Base-by-base conservation (phyloP, 352 stramenopile genomes). In the Phytophthora europaea region DNA sequence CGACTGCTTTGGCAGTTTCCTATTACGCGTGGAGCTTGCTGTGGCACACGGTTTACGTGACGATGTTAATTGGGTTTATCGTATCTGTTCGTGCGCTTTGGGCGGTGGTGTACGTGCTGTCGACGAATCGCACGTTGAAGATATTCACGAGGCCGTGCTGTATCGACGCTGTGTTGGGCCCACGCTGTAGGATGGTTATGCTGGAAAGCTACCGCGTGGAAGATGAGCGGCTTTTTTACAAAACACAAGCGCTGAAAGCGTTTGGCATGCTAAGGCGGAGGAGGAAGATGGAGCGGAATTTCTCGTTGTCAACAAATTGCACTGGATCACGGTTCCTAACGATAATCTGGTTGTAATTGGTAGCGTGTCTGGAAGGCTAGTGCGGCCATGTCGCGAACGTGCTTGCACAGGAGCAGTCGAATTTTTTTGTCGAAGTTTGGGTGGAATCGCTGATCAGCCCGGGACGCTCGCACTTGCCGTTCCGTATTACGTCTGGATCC, bases 21-120 rank as follows among this genome's bases (percentile, higher is more conserved):
- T 79, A 76, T 22, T 79, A 79, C 52, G 43, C 63, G 22, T 75
- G 61, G 67, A 76, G 72, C 43, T 56, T 78, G 0, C 26, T 72
- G 15, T 58, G 72, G 5, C 67, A 79, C 13, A 58, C 48, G 2
- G 18, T 65, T 18, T 69, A 66, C 26, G 67, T 75, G 12, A 23
- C 72, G n/a, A 61, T 58, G 6, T 40, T 79, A 0, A 63, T 76
- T 12, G 12, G 26, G 3, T 67, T 67, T 43, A 72, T 79, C 15
- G 28, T 72, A 16, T n/a, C 47, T 7, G 66, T 70, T 23, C 52
- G 59, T 9, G 38, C 50, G 6, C 2, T 43, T 18, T 62, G 26
- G 26, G 58, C 66, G 13, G 16, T 52, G 4, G 3, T 45, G 3
- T 73, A 63, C 18, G 40, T 56, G 12, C n/a, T 51, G 3, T 53